Base-by-base conservation (phyloP, 2,329 filamentous ascomycete genomes). In the Clarireedia paspali region DNA sequence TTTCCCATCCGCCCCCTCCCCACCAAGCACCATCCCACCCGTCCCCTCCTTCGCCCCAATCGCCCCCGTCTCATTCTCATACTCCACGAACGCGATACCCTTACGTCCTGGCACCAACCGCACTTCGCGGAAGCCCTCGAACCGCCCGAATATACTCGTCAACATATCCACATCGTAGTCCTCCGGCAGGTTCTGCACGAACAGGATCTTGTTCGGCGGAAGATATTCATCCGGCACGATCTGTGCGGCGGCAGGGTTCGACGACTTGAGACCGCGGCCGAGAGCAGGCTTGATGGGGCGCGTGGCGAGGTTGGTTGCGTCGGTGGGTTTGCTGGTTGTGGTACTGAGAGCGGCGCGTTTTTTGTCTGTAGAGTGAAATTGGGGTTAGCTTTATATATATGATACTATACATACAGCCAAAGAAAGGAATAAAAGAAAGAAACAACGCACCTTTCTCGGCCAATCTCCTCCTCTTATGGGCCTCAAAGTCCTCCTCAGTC, bases 141-240 rank as follows among this genome's bases (percentile, higher is more conserved):
- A 99, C 49, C 88, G 85, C 50, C 84, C 83, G 73, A 97, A 99
- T 60, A 97, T 84, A 34, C 80, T 78, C 0, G 84, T 87, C 54
- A 99, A 81, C 24, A 79, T 82, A 61, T 95, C 91, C 66, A 89
- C 83, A 70, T 88, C 88, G 72, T 88, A 90, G 62, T 90, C 88
- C 61, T 92, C 89, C 7, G 94, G 91, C 38, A 99, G 74, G 66
- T 97, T 92, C 75, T 95, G 90, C 59, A 97, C 77, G 74, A 97
- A 95, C 38, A 99, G 81, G 63, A 91, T 95, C 76, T 96, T 96
- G 81, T 97, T 97, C 38, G 94, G 92, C 4, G 92, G 92, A 4
- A 97, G 82, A 72, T 96, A 97, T 74, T 99, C 94, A 80, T 97
- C 94, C n/a, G 91, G 91, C 17, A 97, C 85, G 55, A 91, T 86